Conservation (phyloP, 202 grass and related monocot genomes). For the Hordeum pubiflorum region DNA sequence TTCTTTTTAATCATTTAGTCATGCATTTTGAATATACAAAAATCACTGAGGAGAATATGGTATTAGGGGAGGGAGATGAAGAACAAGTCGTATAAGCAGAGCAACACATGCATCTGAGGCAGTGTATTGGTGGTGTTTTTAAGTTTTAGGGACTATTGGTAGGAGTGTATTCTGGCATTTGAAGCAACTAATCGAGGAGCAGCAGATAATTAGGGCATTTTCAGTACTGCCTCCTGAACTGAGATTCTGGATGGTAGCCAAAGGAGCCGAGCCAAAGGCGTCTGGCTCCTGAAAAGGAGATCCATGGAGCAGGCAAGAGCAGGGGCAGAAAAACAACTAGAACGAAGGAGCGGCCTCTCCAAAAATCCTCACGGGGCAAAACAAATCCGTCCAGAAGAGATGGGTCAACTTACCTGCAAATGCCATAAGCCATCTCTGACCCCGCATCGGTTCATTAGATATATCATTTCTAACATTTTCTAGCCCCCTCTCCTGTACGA, state of each 20-base stretch:
- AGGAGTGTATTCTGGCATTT: not conserved
- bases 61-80: not conserved
- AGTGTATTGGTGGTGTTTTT: not conserved
- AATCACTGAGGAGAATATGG: not conserved
- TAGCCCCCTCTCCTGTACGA: not conserved
- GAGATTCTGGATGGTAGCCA: too few species aligned
- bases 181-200: not conserved
- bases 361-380: not conserved
- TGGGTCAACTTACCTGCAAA: not conserved
- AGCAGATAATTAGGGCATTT: not conserved
- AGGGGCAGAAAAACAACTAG: not conserved
- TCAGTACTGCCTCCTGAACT: too few species aligned
- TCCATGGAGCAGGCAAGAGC: not conserved
- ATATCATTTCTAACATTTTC: not conserved
- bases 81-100: not conserved
- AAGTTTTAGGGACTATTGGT: not conserved
- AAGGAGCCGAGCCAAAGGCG: not conserved
- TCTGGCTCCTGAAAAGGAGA: not conserved
- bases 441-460: not conserved
- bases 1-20: not conserved
- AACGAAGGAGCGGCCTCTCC: not conserved
- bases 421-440: not conserved
- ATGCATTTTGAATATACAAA: not conserved
- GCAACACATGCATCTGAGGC: not conserved
- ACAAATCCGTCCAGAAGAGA: not conserved